These are phyloP conservation scores for Mycosphaerelloides madeirae DNA, from an alignment of 2,329 filamentous ascomycete species.

Conservation along the genomic window DNA sequence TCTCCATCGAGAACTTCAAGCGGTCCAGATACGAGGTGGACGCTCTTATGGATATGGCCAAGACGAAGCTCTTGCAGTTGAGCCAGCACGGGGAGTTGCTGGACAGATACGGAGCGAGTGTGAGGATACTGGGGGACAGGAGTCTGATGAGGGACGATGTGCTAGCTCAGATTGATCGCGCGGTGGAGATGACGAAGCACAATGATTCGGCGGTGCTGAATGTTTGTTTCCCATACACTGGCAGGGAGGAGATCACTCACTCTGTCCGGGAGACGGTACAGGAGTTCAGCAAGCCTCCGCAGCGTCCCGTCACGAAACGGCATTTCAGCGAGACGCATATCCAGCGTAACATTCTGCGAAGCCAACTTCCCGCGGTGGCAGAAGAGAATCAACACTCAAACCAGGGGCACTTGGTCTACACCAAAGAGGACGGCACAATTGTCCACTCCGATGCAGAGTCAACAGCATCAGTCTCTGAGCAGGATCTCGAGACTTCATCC, in stretches of 20 bases:
- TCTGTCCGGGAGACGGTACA: constrained; percentile 83
- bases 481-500: constrained; percentile 27
- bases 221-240: constrained; percentile 97
- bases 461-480: constrained; percentile 23
- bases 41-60: constrained; percentile 94
- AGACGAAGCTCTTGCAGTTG: constrained; percentile 87
- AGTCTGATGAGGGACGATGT: constrained; percentile 83
- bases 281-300: constrained; percentile 69
- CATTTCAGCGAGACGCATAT: constrained; percentile 87
- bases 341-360: constrained; percentile 68
- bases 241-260: constrained; percentile 87
- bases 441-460: constrained; percentile 18
- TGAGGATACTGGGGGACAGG: constrained; percentile 79
- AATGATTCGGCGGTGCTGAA: constrained; percentile 78
- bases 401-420: background rate
- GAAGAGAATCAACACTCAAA: constrained; percentile 21
- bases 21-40: constrained; percentile 94
- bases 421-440: constrained; percentile 8
- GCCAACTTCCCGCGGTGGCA: constrained; percentile 38
- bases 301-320: constrained; percentile 42
- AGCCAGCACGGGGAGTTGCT: constrained; percentile 89
- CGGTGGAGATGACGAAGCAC: constrained; percentile 77
- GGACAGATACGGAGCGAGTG: constrained; percentile 83
- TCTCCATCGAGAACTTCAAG: constrained; percentile 99
- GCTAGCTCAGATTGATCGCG: constrained; percentile 78